Evolutionary conservation across 495 filamentous ascomycete species (phyloP).

Genomic region (Extremus antarcticus): DNA sequence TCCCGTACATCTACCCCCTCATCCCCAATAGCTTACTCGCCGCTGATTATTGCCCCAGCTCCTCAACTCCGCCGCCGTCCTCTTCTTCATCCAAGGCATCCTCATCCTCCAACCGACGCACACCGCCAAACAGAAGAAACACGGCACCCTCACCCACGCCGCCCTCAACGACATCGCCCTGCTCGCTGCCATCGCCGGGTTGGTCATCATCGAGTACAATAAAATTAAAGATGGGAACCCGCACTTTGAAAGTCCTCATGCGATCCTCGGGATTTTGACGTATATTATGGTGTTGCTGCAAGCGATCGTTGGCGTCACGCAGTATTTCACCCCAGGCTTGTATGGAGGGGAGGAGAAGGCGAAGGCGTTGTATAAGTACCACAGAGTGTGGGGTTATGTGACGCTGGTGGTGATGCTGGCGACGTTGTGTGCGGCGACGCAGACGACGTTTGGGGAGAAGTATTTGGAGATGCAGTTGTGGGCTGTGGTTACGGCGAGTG

Average conservation of each 20-base stretch:
- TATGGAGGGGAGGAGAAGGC: slow-evolving; percentile 72
- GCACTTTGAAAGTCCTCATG: slow-evolving; percentile 72
- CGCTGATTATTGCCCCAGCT: too few relatives aligned
- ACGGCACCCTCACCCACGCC: slow-evolving; percentile 61
- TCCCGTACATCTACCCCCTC: slow-evolving; percentile 43
- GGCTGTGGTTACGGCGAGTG: slow-evolving; percentile 49
- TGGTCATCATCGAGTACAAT: slow-evolving; percentile 73
- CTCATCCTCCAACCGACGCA: slow-evolving; percentile 83
- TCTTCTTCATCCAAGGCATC: slow-evolving; percentile 65
- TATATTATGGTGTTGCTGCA: slow-evolving; percentile 61
- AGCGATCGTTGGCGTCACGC: slow-evolving; percentile 64
- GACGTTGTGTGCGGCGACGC: slow-evolving; percentile 63
- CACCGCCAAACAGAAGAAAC: slow-evolving; percentile 57
- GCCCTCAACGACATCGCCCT: slow-evolving; percentile 54
- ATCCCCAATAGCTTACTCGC: too few relatives aligned
- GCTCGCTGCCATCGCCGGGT: slow-evolving; percentile 49
- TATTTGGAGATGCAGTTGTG: slow-evolving; percentile 60
- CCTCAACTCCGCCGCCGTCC: slow-evolving; percentile 62
- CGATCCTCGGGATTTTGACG: slow-evolving; percentile 67
- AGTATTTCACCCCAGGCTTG: slow-evolving; percentile 58
- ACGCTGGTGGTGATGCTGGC: slow-evolving; percentile 57
- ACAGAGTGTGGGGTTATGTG: slow-evolving; percentile 68
- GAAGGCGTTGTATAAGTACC: slow-evolving; percentile 79
- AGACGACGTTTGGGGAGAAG: slow-evolving; percentile 55
- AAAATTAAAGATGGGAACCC: slow-evolving; percentile 48